phyloP scores from a whole-genome alignment of 75 land plant species.

The Sequoiadendron giganteum region DNA sequence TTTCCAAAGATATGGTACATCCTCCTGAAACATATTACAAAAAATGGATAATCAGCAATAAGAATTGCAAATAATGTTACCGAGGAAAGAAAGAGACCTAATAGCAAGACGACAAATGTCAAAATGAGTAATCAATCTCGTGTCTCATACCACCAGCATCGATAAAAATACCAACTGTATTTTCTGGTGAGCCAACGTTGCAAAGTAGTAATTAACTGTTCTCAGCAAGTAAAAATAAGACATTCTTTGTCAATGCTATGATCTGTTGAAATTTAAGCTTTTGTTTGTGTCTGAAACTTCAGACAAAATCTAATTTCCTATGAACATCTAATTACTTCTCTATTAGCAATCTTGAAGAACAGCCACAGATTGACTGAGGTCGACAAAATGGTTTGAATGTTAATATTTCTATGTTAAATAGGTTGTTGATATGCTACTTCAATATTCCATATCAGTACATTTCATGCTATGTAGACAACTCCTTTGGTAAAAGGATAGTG shows the following conservation, averaged over 20 bases:
- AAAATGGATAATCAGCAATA: background rate
- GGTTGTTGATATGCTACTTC: background rate
- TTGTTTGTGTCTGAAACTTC: background rate
- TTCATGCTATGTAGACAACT: background rate
- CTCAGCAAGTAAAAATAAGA: background rate
- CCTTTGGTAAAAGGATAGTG: background rate
- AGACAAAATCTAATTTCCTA: background rate
- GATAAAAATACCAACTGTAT: background rate
- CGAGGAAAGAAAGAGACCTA: background rate
- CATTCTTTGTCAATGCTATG: background rate
- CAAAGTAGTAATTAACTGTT: background rate
- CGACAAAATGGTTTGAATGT: background rate
- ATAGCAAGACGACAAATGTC: background rate
- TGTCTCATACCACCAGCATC: background rate
- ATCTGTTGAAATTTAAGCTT: background rate
- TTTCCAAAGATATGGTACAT: constrained; percentile 61
- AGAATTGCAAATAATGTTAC: background rate
- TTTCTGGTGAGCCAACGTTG: background rate
- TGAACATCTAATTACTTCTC: background rate
- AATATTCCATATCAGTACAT: background rate
- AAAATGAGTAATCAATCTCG: background rate
- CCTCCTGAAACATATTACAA: constrained; percentile 49
- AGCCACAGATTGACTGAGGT: background rate
- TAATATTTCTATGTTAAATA: background rate
- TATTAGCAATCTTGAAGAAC: background rate